Base-by-base conservation (phyloP, 2,329 filamentous ascomycete genomes). In the Pseudogymnoascus sp. region DNA sequence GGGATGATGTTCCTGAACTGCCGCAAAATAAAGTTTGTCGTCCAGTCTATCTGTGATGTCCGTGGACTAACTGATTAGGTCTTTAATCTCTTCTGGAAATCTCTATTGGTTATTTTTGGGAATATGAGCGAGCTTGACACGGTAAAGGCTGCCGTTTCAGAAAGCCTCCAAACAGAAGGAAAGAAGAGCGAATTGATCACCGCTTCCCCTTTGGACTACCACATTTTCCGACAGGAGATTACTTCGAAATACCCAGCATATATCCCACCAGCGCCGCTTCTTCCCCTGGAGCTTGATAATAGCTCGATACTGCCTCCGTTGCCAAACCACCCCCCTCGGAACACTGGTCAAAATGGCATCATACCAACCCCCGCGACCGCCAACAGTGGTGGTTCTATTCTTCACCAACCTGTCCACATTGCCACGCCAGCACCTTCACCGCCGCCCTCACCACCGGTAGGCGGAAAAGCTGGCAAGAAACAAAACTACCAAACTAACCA, bases 401-500 rank as follows among this genome's bases (percentile, higher is more conserved):
- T 99, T 27, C 87, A 97, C 72, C 93, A 97, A 70, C 91, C 94
- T 5, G 93, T 99, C 5, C 94, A 99, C 73, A 99, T 99, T 68
- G 94, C 94, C n/a, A 99, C 94, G 1, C 94, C 94, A 0, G 93
- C 92, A 0, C 94, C 94, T 1, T 99, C 94, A 0, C 94, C 94
- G 25, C 94, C 94, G 0, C 94, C 94, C 0, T 97, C 93, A 1
- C 94, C 94, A 0, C 82, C 79, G 8, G 87, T 88, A 35, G 92
- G 92, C 27, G 92, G 92, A 0, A 99, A 97, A 74, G 90, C 89
- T 60, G 92, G 89, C 0, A 99, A 99, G 79, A 99, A 99, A 72
- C 94, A 99, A 71, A 99, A 97, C 68, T 99, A 99, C 70, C 94
- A 99, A 74, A 99, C 94, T 0, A 99, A 99, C 71, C 94, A 99